phyloP scores from a whole-genome alignment of 2,329 filamentous ascomycete species.

The Xylaria sp. region DNA sequence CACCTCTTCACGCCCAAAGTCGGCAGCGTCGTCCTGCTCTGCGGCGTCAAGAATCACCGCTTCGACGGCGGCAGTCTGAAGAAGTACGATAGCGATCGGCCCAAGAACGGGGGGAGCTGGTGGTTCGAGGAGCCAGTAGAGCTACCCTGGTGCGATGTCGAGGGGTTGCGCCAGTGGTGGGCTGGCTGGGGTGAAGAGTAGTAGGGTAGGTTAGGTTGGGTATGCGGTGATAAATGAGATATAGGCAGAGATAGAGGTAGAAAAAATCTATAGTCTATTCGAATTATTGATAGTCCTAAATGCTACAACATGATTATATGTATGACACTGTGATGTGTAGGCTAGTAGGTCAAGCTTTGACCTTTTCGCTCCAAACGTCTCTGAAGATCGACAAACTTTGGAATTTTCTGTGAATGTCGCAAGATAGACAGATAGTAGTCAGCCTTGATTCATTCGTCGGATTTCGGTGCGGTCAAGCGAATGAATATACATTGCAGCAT shows the following conservation, averaged over 20 bases:
- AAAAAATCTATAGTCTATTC: no score
- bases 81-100: conserved; percentile 49
- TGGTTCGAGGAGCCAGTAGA: conserved; percentile 57
- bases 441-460: not conserved
- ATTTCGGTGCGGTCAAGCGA: not conserved
- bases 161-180: conserved; percentile 27
- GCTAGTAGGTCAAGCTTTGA: no score
- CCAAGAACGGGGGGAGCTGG: conserved; percentile 45
- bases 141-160: conserved; percentile 56
- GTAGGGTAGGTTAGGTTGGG: no score
- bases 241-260: no score
- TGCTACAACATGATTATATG: no score
- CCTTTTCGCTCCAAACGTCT: no score
- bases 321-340: no score
- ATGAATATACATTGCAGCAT: no score
- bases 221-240: no score
- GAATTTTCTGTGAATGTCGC: no score
- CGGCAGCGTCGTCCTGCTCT: conserved; percentile 57
- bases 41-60: conserved; percentile 63
- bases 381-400: no score
- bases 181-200: not conserved
- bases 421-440: not conserved
- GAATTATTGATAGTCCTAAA: no score
- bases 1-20: conserved; percentile 53
- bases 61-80: conserved; percentile 55